phyloP scores from a whole-genome alignment of 1,284 basidiomycete genomes.

The Takashimella tepidaria region DNA sequence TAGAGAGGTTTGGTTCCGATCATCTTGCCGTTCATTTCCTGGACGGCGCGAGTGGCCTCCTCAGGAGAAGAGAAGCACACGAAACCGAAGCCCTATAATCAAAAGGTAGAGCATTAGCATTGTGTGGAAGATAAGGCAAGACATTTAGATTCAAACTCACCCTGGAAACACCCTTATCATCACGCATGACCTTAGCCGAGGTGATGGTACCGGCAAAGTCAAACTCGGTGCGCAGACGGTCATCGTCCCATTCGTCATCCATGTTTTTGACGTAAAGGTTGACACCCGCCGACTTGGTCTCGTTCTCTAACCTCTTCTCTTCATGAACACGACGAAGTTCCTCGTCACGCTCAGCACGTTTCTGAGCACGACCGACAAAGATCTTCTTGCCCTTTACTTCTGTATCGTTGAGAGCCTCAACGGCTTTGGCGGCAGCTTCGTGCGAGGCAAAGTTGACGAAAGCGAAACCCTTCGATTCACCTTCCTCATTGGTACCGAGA shows the following conservation, averaged over 20 bases:
- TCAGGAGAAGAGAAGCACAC: constrained; percentile 99
- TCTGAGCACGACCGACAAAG: constrained; percentile 95
- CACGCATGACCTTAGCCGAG: constrained; percentile 98
- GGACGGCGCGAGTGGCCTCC: constrained; percentile 98
- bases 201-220: constrained; percentile 97
- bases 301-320: constrained; percentile 92
- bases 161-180: constrained; percentile 68
- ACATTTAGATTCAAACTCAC: constrained; percentile 9
- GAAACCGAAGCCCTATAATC: constrained; percentile 98
- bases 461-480: constrained; percentile 88
- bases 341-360: constrained; percentile 97
- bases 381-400: constrained; percentile 86
- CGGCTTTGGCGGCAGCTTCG: constrained; percentile 85
- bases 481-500: constrained; percentile 73
- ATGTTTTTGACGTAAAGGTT: constrained; percentile 99
- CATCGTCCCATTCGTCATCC: constrained; percentile 85
- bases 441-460: constrained; percentile 96
- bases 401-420: constrained; percentile 82
- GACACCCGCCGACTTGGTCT: constrained; percentile 97
- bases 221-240: constrained; percentile 90
- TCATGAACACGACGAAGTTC: constrained; percentile 93
- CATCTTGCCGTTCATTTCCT: constrained; percentile 99
- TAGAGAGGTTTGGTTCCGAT: constrained; percentile 98
- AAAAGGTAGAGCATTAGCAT: constrained; percentile 53
- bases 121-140: background rate